phyloP scores from a whole-genome alignment of 140 eudicot genomes.

The Ambrosia hybrid region DNA sequence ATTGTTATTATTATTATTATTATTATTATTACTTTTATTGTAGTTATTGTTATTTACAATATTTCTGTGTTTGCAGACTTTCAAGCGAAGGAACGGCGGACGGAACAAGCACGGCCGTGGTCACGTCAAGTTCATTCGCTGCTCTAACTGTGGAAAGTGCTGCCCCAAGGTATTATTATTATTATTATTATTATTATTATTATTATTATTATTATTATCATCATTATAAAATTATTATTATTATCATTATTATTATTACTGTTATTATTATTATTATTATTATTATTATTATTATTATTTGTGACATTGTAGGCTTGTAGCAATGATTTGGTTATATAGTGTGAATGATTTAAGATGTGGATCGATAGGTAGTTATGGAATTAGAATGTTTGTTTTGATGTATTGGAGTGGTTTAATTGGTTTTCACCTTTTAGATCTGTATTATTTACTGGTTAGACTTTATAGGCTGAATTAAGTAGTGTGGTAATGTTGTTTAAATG shows the following conservation, averaged over 20 bases:
- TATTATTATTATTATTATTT: neutral
- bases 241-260: neutral
- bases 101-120: constrained; percentile 97
- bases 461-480: constrained; percentile 14
- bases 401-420: neutral
- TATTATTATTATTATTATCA: too few species aligned
- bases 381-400: neutral
- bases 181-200: too few species aligned
- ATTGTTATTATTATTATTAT: too few species aligned
- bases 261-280: too few species aligned
- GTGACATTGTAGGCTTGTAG: neutral
- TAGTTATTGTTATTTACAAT: neutral
- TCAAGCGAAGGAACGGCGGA: constrained; percentile 93
- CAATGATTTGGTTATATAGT: neutral
- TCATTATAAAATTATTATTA: too few species aligned
- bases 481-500: neutral
- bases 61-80: constrained; percentile 48
- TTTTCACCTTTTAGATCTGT: neutral
- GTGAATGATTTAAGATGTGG: neutral
- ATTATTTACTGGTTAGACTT: neutral
- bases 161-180: constrained; percentile 76
- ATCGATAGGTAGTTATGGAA: neutral
- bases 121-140: constrained; percentile 77
- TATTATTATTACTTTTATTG: neutral
- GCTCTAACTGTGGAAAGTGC: constrained; percentile 93